Evolutionary conservation across 805 yeast genomes (phyloP).

Genomic region (Ogataea ramenticola): DNA sequence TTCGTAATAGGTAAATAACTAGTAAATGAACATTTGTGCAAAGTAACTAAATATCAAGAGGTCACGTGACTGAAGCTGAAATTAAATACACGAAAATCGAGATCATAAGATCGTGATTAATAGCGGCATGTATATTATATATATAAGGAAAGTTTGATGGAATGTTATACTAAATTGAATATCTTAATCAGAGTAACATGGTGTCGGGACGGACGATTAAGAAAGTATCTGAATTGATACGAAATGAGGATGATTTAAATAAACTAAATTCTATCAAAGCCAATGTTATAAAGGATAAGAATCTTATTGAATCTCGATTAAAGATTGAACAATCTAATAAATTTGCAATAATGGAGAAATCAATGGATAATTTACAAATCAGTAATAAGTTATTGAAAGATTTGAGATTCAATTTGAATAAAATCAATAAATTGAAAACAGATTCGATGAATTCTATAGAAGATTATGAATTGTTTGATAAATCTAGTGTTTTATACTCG

Average conservation of each 20-base stretch:
- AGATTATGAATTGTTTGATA: slow-evolving; percentile 62
- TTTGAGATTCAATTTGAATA: slow-evolving; percentile 37
- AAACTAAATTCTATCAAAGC: slow-evolving; percentile 45
- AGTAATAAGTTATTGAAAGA: slow-evolving; percentile 41
- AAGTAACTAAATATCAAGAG: neutral
- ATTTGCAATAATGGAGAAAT: slow-evolving; percentile 45
- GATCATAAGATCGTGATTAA: too few species aligned
- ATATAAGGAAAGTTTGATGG: too few species aligned
- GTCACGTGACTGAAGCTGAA: neutral
- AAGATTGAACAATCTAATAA: slow-evolving; percentile 62
- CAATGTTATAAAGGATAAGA: slow-evolving; percentile 61
- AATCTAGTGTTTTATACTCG: slow-evolving; percentile 61
- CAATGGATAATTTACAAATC: slow-evolving; percentile 28
- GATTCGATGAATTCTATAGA: slow-evolving; percentile 53
- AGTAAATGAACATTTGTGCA: too few species aligned
- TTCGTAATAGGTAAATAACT: too few species aligned
- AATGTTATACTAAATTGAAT: too few species aligned
- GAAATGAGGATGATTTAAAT: slow-evolving; percentile 39
- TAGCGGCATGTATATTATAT: neutral
- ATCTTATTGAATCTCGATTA: slow-evolving; percentile 68
- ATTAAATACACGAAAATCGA: too few species aligned
- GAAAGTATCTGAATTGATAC: slow-evolving; percentile 18
- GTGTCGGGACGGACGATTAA: slow-evolving; percentile 6
- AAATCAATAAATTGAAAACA: slow-evolving; percentile 41
- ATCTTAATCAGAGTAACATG: neutral